Percentiles rank a stretch among this genome's conserved stretches.
Conservation (phyloP, 768 basidiomycete genomes). For the Calocybe cyanea region DNA sequence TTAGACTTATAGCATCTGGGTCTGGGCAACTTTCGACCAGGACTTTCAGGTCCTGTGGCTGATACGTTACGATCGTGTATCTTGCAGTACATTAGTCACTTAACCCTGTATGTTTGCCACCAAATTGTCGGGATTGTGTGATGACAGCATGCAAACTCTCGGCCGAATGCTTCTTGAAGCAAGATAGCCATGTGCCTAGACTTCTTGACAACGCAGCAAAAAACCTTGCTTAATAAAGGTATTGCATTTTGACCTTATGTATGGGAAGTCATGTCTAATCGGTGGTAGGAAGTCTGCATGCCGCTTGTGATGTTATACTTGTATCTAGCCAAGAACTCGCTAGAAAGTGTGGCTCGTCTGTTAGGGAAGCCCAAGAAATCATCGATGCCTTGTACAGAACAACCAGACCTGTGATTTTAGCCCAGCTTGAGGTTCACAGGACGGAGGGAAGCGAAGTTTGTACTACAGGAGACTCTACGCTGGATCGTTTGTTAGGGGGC, state of each 20-base stretch:
- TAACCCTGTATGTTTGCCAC: too few relatives aligned
- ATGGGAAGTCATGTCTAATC: neutral
- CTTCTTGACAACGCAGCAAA: conserved; percentile 9
- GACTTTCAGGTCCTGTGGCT: too few relatives aligned
- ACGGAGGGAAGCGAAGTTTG: conserved; percentile 43
- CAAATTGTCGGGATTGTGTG: too few relatives aligned
- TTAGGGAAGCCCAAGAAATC: conserved; percentile 45
- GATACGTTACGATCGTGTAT: too few relatives aligned
- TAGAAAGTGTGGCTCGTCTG: conserved; percentile 49
- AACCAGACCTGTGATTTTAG: conserved; percentile 31
- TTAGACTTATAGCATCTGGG: too few relatives aligned
- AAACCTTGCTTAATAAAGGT: conserved; percentile 28
- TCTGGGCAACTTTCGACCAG: too few relatives aligned
- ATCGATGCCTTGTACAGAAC: conserved; percentile 46
- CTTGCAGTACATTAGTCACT: too few relatives aligned
- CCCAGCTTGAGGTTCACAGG: conserved; percentile 36
- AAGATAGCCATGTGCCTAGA: neutral
- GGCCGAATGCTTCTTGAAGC: too few relatives aligned
- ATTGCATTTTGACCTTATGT: neutral
- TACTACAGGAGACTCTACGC: conserved; percentile 67
- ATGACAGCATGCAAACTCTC: too few relatives aligned
- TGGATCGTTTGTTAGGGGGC: conserved; percentile 74
- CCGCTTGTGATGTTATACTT: conserved; percentile 48
- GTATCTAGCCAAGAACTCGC: conserved; percentile 48
- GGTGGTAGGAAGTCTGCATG: conserved; percentile 43